Conservation (phyloP, 306 rosid species). For the Acacia confusa region DNA sequence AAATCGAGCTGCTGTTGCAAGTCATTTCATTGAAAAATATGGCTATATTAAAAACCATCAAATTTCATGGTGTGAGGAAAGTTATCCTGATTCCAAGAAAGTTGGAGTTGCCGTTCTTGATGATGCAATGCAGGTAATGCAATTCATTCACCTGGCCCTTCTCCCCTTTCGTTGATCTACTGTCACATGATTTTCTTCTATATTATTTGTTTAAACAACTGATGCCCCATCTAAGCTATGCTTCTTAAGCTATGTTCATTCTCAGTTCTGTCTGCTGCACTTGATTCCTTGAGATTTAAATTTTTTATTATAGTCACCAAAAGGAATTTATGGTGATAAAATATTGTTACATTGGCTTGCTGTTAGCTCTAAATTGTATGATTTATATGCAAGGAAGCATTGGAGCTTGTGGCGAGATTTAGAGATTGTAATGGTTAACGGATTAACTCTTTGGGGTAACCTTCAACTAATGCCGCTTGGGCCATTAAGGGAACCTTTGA, state of each 20-base stretch:
- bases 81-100: slow-evolving; percentile 44
- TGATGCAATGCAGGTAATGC: slow-evolving; percentile 90
- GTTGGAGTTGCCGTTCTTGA: slow-evolving; percentile 75
- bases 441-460: slow-evolving; percentile 79
- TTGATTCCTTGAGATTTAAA: slow-evolving; percentile 3
- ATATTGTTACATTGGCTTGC: not conserved
- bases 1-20: slow-evolving; percentile 65
- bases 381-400: slow-evolving; percentile 62
- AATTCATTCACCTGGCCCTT: not conserved
- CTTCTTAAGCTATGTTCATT: slow-evolving; percentile 20
- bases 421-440: slow-evolving; percentile 87
- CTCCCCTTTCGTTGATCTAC: not conserved
- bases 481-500: slow-evolving; percentile 86
- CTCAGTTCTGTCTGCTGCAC: slow-evolving; percentile 12
- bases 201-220: not conserved
- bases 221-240: slow-evolving; percentile 5
- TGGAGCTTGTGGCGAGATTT: slow-evolving; percentile 85
- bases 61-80: slow-evolving; percentile 31
- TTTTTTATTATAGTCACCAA: not conserved
- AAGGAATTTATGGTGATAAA: not conserved
- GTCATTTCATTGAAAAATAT: slow-evolving; percentile 51
- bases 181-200: not conserved
- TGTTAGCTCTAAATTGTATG: slow-evolving; percentile 27
- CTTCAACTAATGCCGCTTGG: slow-evolving; percentile 72
- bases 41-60: slow-evolving; percentile 56